Conservation (phyloP, 1,284 basidiomycete species). For the Xerocomus minutiporus region DNA sequence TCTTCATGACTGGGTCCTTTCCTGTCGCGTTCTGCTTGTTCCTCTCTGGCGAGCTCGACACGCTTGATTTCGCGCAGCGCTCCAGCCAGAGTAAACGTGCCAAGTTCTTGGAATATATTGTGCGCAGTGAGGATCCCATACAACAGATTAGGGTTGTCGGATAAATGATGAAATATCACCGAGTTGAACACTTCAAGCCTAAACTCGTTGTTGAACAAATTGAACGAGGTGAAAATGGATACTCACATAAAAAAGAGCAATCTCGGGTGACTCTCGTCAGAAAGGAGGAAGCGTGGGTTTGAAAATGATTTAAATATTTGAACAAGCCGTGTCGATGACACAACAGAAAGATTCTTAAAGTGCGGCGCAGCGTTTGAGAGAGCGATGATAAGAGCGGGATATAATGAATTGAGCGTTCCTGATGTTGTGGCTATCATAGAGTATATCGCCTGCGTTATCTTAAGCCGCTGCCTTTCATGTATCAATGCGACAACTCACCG, state of each 20-base stretch:
- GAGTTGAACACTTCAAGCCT: slow-evolving; percentile 91
- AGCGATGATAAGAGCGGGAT: slow-evolving; percentile 87
- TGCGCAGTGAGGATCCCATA: slow-evolving; percentile 83
- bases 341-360: slow-evolving; percentile 77
- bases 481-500: slow-evolving; percentile 47
- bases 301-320: slow-evolving; percentile 90
- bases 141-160: slow-evolving; percentile 82
- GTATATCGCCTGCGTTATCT: slow-evolving; percentile 67
- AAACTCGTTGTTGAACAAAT: slow-evolving; percentile 7
- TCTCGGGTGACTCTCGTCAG: slow-evolving; percentile 91
- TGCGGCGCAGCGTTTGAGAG: slow-evolving; percentile 86
- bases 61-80: slow-evolving; percentile 83
- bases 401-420: slow-evolving; percentile 75
- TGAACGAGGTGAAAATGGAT: background rate
- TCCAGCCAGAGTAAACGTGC: slow-evolving; percentile 79
- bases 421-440: slow-evolving; percentile 85
- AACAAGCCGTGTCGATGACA: slow-evolving; percentile 76
- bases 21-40: slow-evolving; percentile 43
- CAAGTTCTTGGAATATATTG: slow-evolving; percentile 80
- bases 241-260: slow-evolving; percentile 83
- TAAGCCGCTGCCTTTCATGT: slow-evolving; percentile 5
- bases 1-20: slow-evolving; percentile 29
- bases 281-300: slow-evolving; percentile 82
- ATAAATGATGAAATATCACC: slow-evolving; percentile 65
- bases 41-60: slow-evolving; percentile 68